Evolutionary conservation across 73 alveolate species (phyloP), one percentile per base, ranked within the genome.

Genomic region (Loxodes magnus): DNA sequence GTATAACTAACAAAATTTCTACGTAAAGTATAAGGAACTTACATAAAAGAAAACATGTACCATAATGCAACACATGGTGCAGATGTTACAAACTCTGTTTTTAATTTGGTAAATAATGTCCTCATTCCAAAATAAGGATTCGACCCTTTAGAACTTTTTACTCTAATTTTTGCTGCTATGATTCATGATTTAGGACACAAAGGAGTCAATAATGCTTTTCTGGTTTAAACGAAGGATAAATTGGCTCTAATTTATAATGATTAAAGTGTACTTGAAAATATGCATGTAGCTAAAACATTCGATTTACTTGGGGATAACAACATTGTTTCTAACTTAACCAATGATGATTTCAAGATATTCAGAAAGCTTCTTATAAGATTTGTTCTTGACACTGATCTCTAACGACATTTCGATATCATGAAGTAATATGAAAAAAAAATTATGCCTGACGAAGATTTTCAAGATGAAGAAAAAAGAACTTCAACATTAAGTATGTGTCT

Each of bases 1-100:
- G 41, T n/a, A 9, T 31, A 9, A 31, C n/a, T 31, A 31, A 31
- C 12, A 31, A 31, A 31, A 31, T 31, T 31, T n/a, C 41, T 31
- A 9, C 9, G 12, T 9, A 31, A 9, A 31, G 41, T 31, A 9
- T 9, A 31, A 31, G n/a, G n/a, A 9, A 10, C 12, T 9, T 31
- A 31, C 41, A 31, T 9, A 9, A 9, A 10, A 9, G n/a, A 31
- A 9, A 31, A 31, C n/a, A 9, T 31, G 12, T 31, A 31, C n/a
- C 41, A 31, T 31, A 31, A 31, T n/a, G 9, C 41, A 31, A 31
- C n/a, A 31, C 41, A 31, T 31, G 41, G 12, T 31, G 41, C 41
- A 9, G 41, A 31, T 31, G 41, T 31, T n/a, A 31, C 41, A 9
- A 10, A 9, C n/a, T 31, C 41, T 9, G n/a, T n/a, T 9, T n/a